Conservation (phyloP, 169 alveolate genomes). For the Plasmodium berghei region DNA sequence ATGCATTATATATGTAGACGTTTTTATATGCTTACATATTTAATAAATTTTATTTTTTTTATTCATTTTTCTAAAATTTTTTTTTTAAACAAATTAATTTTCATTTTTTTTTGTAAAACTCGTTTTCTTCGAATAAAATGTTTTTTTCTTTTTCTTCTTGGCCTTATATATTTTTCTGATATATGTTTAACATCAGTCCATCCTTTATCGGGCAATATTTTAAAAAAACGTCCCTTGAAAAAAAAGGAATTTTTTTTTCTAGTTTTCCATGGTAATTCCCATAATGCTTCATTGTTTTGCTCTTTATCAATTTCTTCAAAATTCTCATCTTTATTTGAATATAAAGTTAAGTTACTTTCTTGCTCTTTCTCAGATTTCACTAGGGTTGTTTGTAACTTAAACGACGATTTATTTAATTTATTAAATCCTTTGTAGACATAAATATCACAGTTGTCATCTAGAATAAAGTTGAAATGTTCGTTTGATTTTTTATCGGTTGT, state of each 20-base stretch:
- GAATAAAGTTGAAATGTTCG: slow-evolving; percentile 21
- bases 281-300: slow-evolving; percentile 28
- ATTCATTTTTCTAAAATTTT: slow-evolving; percentile 52
- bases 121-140: slow-evolving; percentile 67
- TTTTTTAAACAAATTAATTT: slow-evolving; percentile 70
- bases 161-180: slow-evolving; percentile 61
- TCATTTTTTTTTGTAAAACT: slow-evolving; percentile 74
- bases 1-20: too few relatives aligned
- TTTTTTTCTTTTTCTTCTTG: slow-evolving; percentile 71
- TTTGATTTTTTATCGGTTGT: not conserved
- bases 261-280: slow-evolving; percentile 73
- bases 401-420: slow-evolving; percentile 49
- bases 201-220: slow-evolving; percentile 55
- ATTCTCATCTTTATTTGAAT: slow-evolving; percentile 8
- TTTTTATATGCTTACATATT: too few relatives aligned
- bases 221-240: slow-evolving; percentile 71
- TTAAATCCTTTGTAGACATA: slow-evolving; percentile 56
- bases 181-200: slow-evolving; percentile 72
- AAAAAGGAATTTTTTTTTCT: slow-evolving; percentile 54
- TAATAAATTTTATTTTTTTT: not conserved
- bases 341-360: slow-evolving; percentile 24
- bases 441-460: slow-evolving; percentile 69
- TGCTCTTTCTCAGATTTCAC: slow-evolving; percentile 38
- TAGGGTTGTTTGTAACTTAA: slow-evolving; percentile 43
- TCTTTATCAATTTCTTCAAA: slow-evolving; percentile 56